phyloP scores from a whole-genome alignment of 179 eudicot genomes.

The Monotropa hypopitys region DNA sequence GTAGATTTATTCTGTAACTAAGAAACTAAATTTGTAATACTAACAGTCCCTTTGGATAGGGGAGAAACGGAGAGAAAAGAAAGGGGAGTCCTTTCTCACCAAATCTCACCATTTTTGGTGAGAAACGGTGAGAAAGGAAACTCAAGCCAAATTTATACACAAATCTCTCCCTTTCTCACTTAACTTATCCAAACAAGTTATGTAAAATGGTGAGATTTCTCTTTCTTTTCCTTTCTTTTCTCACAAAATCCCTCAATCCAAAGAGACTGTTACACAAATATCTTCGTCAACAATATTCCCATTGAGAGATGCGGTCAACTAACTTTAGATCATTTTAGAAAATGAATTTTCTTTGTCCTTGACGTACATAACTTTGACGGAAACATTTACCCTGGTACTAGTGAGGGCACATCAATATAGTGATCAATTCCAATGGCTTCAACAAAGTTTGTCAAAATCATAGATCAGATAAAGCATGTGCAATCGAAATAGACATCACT shows the following conservation, averaged over 20 bases:
- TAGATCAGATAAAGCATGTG: background rate
- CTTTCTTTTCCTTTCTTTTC: no score
- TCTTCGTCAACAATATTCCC: background rate
- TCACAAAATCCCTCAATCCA: no score
- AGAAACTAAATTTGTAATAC: background rate
- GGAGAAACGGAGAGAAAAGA: no score
- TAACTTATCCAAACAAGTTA: no score
- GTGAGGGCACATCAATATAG: background rate
- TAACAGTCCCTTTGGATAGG: no score
- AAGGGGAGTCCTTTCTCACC: no score
- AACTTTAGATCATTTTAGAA: background rate
- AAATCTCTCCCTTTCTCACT: no score
- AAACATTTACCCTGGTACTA: background rate
- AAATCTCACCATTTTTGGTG: no score
- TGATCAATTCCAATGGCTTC: background rate
- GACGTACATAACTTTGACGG: background rate
- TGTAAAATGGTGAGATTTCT: no score
- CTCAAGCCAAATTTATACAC: no score
- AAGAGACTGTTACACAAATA: background rate
- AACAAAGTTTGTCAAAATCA: background rate
- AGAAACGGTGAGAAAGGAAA: no score
- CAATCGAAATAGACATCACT: background rate
- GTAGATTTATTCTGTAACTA: background rate
- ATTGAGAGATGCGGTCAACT: background rate
- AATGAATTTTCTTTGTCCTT: no score